Evolutionary conservation across 305 asterid genomes (phyloP), one percentile per base, ranked within the genome.

Genomic region (Plantago lanceolata): DNA sequence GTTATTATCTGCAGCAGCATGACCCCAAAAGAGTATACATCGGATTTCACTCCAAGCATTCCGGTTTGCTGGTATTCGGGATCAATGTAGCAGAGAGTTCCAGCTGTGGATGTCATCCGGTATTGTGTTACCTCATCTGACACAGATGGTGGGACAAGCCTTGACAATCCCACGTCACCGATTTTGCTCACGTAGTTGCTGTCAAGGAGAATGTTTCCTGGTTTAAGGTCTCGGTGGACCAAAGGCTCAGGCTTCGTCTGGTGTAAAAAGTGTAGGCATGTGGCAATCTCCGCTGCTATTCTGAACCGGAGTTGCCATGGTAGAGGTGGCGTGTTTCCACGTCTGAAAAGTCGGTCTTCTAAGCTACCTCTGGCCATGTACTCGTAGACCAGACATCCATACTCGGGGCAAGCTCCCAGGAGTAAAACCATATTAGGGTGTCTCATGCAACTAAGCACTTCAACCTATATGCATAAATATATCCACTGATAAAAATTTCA

Each of bases 41-140:
- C 96, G 0, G 97, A 90, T 73, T 90, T 90, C 48, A 86, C 84
- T 35, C 97, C 96, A 2, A 90, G 87, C 97, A 88, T 88, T 37
- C 97, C 97, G 0, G 96, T 85, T 66, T 88, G 95, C 55, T 90
- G 97, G 73, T 90, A 88, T 63, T 88, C 97, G 0, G 97, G 97
- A 71, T 90, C 97, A 5, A 90, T 90, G 77, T 90, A 90, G 75
- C 97, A 88, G 69, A 90, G 83, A 0, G 97, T 90, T 43, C 95
- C 97, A 9, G 97, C 97, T 6, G 97, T 75, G 19, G 96, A 84
- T 17, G 97, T 90, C 88, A 90, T 86, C 17, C 86, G 70, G 70
- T 73, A 83, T 19, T 85, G 95, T 1, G 97, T 85, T 19, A 82
- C 84, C 18, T 82, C 91, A 2, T 84, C 95, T 0, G 87, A 78